Base-by-base conservation (phyloP, 2,329 filamentous ascomycete genomes). In the Capronia coronata region DNA sequence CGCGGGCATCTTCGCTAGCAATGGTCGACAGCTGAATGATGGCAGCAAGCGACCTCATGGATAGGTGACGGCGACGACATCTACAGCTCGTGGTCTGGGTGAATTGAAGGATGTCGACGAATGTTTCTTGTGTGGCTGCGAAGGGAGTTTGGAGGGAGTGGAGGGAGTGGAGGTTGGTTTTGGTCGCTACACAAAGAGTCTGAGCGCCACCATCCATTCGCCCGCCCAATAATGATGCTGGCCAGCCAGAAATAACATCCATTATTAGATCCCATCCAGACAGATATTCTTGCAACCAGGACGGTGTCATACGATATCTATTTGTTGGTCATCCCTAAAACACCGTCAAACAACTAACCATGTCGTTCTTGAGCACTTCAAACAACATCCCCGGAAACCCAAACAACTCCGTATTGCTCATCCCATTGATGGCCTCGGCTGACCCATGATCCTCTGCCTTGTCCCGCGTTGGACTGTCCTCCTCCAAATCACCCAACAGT, bases 301-400 rank as follows among this genome's bases (percentile, higher is more conserved):
- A n/a, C n/a, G n/a, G n/a, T n/a, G n/a, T n/a, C n/a, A n/a, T n/a
- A n/a, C n/a, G n/a, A n/a, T n/a, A n/a, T n/a, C n/a, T n/a, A n/a
- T n/a, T n/a, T n/a, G n/a, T n/a, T n/a, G n/a, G 21, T 8, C 23
- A 43, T 16, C 19, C 37, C 39, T 43, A 56, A 29, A 54, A 56
- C 21, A 95, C 82, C 8, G 91, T 97, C 65, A 97, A 74, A 21
- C 87, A 86, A 67, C 88, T 94, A 19, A 98, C 86, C 54, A 82
- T 84, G 2, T 87, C 89, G 64, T 94, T 96, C 79, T 87, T 90
- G 67, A 97, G 70, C 22, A 98, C 91, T 70, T 98, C 93, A 71
- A 98, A 97, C 40, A 96, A 81, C 67, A 97, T 71, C 0, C 93
- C 91, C 0, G 93, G 91, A 63, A 96, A 96, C 1, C 91, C 90